These are phyloP conservation scores for Erythrophleum fordii DNA, from an alignment of 306 rosid genomes.

Conservation along the genomic window DNA sequence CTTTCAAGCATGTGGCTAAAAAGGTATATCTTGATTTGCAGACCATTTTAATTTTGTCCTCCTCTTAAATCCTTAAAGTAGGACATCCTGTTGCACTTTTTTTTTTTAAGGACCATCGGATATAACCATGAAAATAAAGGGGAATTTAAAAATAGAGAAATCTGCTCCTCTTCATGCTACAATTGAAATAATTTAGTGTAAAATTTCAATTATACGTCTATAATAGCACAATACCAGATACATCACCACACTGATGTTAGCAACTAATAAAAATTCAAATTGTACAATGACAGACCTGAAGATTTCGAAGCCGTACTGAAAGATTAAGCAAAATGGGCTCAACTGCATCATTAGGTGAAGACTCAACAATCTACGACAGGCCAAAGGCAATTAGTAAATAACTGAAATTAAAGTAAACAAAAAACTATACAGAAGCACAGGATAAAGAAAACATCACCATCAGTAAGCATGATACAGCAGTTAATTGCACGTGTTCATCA, in stretches of 20 bases:
- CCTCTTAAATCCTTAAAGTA: slow-evolving; percentile 17
- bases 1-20: too few relatives aligned
- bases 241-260: slow-evolving; percentile 8
- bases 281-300: slow-evolving; percentile 62
- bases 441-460: slow-evolving; percentile 57
- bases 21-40: too few relatives aligned
- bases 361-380: slow-evolving; percentile 69
- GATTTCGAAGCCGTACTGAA: slow-evolving; percentile 83
- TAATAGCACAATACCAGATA: slow-evolving; percentile 18
- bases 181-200: not conserved
- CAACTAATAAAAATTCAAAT: slow-evolving; percentile 10
- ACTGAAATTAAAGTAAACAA: slow-evolving; percentile 35
- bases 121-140: not conserved
- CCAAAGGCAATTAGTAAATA: slow-evolving; percentile 36
- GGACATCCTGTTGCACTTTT: not conserved
- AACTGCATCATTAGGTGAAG: slow-evolving; percentile 84
- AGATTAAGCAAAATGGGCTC: slow-evolving; percentile 88
- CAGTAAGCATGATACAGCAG: slow-evolving; percentile 91
- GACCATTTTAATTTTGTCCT: too few relatives aligned
- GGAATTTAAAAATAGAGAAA: not conserved
- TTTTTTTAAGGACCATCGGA: not conserved
- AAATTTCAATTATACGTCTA: not conserved
- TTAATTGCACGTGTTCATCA: slow-evolving; percentile 88
- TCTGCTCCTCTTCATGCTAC: not conserved
- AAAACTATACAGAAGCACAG: slow-evolving; percentile 1